Conservation (phyloP, 257 asterid genomes). For the Fraxinus excelsior region DNA sequence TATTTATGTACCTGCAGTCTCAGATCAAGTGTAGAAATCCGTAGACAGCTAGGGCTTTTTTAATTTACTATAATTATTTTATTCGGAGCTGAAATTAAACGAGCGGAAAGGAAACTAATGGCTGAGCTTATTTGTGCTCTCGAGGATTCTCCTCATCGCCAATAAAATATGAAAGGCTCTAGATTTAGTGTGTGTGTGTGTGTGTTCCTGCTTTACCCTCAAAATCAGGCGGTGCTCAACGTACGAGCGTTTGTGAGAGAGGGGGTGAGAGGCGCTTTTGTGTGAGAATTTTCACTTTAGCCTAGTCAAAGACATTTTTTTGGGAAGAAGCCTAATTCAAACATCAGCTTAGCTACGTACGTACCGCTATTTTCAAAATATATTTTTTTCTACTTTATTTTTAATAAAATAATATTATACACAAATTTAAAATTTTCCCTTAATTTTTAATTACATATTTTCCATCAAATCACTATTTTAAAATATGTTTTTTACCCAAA, state of each 20-base stretch:
- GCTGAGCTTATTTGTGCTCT: slow-evolving; percentile 38
- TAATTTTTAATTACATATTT: too few relatives aligned
- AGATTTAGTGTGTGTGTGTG: slow-evolving; percentile 36
- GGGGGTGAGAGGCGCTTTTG: slow-evolving; percentile 11
- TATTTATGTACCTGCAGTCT: slow-evolving; percentile 25
- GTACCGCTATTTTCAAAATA: too few relatives aligned
- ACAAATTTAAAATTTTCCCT: too few relatives aligned
- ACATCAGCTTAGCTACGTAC: too few relatives aligned
- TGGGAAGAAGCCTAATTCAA: too few relatives aligned
- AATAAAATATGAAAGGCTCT: slow-evolving; percentile 42
- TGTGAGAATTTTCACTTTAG: too few relatives aligned
- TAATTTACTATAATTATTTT: slow-evolving; percentile 19
- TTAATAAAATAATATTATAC: too few relatives aligned
- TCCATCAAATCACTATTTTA: too few relatives aligned
- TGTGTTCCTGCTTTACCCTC: slow-evolving; percentile 38
- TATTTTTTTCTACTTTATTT: too few relatives aligned
- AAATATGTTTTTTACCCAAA: too few relatives aligned
- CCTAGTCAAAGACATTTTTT: too few relatives aligned
- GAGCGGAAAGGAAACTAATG: slow-evolving; percentile 31
- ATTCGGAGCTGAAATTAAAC: slow-evolving; percentile 19
- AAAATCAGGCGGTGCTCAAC: slow-evolving; percentile 13
- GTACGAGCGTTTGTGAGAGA: slow-evolving; percentile 19
- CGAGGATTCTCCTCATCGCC: slow-evolving; percentile 44
- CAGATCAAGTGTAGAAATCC: slow-evolving; percentile 34
- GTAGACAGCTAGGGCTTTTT: slow-evolving; percentile 30